Evolutionary conservation across 176 grass and related monocot species (phyloP).

Genomic region (Metroxylon sagu): DNA sequence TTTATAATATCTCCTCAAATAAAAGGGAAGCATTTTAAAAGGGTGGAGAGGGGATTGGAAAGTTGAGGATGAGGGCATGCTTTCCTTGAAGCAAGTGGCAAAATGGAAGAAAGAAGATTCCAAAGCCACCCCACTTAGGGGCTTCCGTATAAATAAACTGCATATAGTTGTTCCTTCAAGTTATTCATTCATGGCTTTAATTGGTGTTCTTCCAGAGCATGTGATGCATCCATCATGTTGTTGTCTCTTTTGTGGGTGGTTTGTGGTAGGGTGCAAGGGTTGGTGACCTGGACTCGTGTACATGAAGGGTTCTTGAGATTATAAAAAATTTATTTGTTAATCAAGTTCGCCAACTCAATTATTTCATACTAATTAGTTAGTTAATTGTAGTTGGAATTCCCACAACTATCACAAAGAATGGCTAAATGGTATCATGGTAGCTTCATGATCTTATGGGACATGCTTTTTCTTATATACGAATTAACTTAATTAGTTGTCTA

Average conservation of each 20-base stretch:
- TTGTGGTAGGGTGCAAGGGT: slow-evolving; percentile 2
- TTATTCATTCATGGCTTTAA: slow-evolving; percentile 17
- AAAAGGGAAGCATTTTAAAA: slow-evolving; percentile 31
- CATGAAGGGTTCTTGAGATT: neutral
- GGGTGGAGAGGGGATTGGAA: neutral
- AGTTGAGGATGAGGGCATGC: neutral
- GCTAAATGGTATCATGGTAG: no score
- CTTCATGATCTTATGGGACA: neutral
- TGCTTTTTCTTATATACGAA: neutral
- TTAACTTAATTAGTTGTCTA: no score
- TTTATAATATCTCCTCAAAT: slow-evolving; percentile 35
- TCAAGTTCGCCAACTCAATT: no score
- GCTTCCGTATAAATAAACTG: slow-evolving; percentile 16
- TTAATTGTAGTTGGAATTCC: no score
- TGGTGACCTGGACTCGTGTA: slow-evolving; percentile 11
- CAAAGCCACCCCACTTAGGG: slow-evolving; percentile 14
- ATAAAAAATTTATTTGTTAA: no score
- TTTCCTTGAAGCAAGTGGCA: neutral
- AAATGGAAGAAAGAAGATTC: slow-evolving; percentile 42
- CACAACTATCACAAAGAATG: no score
- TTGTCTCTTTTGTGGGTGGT: slow-evolving; percentile 9
- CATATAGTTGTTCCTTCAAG: slow-evolving; percentile 12
- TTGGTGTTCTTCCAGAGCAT: slow-evolving; percentile 10
- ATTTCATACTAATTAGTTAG: no score
- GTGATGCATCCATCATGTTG: neutral